phyloP scores from a whole-genome alignment of 805 yeast species.

The Candida takata region DNA sequence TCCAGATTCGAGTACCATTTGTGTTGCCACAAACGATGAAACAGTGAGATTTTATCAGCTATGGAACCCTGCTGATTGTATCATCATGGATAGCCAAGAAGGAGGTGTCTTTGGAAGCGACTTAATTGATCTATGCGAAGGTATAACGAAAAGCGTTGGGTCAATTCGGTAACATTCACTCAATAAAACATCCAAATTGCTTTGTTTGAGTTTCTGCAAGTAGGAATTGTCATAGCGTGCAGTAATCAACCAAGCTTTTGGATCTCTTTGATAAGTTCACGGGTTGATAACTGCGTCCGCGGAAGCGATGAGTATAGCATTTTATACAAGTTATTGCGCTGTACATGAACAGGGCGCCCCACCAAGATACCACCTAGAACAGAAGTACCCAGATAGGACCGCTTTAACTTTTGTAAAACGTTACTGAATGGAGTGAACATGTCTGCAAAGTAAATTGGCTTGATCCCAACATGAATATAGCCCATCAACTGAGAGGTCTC shows the following conservation, averaged over 20 bases:
- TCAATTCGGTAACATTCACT: conserved; percentile 18
- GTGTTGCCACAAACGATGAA: conserved; percentile 74
- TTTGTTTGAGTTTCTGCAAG: too few species aligned
- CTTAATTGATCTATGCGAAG: conserved; percentile 53
- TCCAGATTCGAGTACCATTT: conserved; percentile 54
- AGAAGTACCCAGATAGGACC: conserved; percentile 35
- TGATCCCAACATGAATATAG: conserved; percentile 30
- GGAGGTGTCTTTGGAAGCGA: conserved; percentile 48
- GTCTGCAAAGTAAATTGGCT: conserved; percentile 36
- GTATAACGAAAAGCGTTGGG: conserved; percentile 31
- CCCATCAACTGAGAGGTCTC: conserved; percentile 17
- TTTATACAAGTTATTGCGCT: conserved; percentile 41
- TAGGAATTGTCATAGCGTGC: too few species aligned
- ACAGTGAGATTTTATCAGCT: conserved; percentile 68
- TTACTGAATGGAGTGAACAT: conserved; percentile 44
- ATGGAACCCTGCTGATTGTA: conserved; percentile 45
- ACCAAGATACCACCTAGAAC: conserved; percentile 34
- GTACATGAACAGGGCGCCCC: conserved; percentile 39
- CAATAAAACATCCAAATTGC: too few species aligned
- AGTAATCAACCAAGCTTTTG: conserved; percentile 1
- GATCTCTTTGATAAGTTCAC: not conserved
- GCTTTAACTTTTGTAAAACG: conserved; percentile 32
- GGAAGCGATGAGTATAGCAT: conserved; percentile 50
- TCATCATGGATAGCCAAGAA: conserved; percentile 33
- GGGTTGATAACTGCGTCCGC: conserved; percentile 6